Evolutionary conservation across 805 yeast genomes (phyloP).

Genomic region (Kuraishia capsulata): DNA sequence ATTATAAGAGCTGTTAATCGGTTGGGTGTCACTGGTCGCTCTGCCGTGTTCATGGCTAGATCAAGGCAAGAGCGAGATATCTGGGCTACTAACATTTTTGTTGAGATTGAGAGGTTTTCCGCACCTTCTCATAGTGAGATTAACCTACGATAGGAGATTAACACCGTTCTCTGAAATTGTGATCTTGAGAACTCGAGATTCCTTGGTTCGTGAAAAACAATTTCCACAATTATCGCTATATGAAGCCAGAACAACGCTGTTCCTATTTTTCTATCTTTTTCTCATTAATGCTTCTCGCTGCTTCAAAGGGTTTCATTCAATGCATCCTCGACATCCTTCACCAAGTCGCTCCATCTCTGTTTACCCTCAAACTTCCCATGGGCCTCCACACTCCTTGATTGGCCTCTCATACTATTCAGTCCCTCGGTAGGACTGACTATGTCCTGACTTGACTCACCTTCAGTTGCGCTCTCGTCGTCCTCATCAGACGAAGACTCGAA

Average conservation of each 20-base stretch:
- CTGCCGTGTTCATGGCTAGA: constrained; percentile 69
- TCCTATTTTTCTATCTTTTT: no score
- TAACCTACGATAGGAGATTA: neutral
- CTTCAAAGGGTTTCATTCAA: constrained; percentile 1
- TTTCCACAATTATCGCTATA: neutral
- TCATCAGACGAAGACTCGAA: constrained; percentile 2
- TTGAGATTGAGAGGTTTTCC: constrained; percentile 36
- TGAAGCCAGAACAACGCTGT: neutral
- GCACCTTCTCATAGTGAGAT: neutral
- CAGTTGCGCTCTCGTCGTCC: constrained; percentile 2
- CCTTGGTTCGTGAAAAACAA: neutral
- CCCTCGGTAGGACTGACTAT: neutral
- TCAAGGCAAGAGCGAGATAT: constrained; percentile 76
- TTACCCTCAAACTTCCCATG: neutral
- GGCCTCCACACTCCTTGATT: neutral
- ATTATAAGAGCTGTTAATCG: constrained; percentile 35
- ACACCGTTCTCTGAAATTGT: neutral
- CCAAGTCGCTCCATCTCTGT: constrained; percentile 1
- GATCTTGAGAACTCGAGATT: no score
- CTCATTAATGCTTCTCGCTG: no score
- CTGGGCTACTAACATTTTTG: constrained; percentile 53
- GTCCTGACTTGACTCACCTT: neutral
- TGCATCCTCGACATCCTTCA: neutral
- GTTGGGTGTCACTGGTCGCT: constrained; percentile 58
- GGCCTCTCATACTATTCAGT: neutral